A percentile compares a stretch with the other conserved stretches of the same genome.
These are phyloP conservation scores for Hygrophorus pudorinus DNA, from an alignment of 768 basidiomycete species.

Conservation along the genomic window DNA sequence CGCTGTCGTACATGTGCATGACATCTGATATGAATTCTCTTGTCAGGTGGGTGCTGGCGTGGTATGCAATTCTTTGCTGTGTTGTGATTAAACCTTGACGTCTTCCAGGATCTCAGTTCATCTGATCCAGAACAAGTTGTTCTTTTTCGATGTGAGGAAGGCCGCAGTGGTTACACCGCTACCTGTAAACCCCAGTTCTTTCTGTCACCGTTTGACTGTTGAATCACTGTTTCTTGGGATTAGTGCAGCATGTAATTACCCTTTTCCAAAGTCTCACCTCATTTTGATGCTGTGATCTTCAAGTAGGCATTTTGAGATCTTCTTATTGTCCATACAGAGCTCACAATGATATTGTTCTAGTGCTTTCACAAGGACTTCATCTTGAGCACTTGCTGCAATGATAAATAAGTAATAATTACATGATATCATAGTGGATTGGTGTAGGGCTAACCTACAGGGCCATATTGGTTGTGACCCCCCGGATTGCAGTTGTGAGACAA, in stretches of 20 bases:
- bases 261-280: too few species aligned
- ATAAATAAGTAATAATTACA: background rate
- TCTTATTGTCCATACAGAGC: slow-evolving; percentile 17
- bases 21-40: slow-evolving; percentile 10
- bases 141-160: slow-evolving; percentile 20
- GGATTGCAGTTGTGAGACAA: slow-evolving; percentile 11
- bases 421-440: background rate
- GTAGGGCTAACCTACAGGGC: slow-evolving; percentile 17
- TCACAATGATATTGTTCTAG: slow-evolving; percentile 18
- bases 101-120: slow-evolving; percentile 20
- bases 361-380: too few species aligned
- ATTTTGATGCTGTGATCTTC: slow-evolving; percentile 19
- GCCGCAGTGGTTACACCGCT: slow-evolving; percentile 20
- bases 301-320: slow-evolving; percentile 16
- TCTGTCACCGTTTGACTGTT: slow-evolving; percentile 18
- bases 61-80: slow-evolving; percentile 19
- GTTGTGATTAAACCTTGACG: slow-evolving; percentile 18
- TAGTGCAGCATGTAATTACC: too few species aligned
- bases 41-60: slow-evolving; percentile 22
- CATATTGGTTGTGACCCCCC: slow-evolving; percentile 20
- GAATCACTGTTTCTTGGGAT: slow-evolving; percentile 12
- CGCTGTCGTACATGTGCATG: slow-evolving; percentile 15
- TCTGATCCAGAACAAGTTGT: slow-evolving; percentile 23
- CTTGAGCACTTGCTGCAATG: slow-evolving; percentile 16
- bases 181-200: slow-evolving; percentile 19